A percentile compares a stretch with the other conserved stretches of the same genome.
phyloP scores from a whole-genome alignment of 352 stramenopile genomes.

The Aphanomyces euteiches region DNA sequence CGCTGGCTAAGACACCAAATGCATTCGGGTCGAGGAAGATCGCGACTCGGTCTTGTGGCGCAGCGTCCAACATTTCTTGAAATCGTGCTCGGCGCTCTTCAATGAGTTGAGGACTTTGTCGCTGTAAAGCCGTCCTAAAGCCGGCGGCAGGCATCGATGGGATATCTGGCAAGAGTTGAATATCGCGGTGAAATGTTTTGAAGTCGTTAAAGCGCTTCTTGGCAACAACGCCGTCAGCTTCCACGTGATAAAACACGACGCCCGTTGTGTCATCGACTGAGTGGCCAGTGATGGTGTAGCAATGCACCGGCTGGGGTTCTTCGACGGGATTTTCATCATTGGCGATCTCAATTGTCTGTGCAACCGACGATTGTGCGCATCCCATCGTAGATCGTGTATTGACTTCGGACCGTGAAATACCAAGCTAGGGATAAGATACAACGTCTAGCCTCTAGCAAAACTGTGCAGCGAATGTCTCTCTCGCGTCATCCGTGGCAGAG shows the following conservation, averaged over 20 bases:
- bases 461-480: no score
- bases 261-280: slow-evolving; percentile 56
- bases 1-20: background rate
- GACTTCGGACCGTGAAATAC: no score
- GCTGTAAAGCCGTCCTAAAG: background rate
- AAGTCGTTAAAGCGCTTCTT: slow-evolving; percentile 25
- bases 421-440: no score
- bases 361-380: slow-evolving; percentile 66
- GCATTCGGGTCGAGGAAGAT: slow-evolving; percentile 3
- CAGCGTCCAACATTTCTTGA: slow-evolving; percentile 5
- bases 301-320: background rate
- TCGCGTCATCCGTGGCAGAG: no score
- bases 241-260: slow-evolving; percentile 68
- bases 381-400: slow-evolving; percentile 42
- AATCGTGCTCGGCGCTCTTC: background rate
- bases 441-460: no score
- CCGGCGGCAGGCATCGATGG: slow-evolving; percentile 6
- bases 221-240: slow-evolving; percentile 27
- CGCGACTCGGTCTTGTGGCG: background rate
- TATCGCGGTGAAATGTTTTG: slow-evolving; percentile 14
- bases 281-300: slow-evolving; percentile 44
- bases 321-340: no score
- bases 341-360: slow-evolving; percentile 23
- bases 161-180: background rate
- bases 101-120: background rate